Conservation (phyloP, 352 stramenopile genomes). For the Globisporangium heterothallicum region DNA sequence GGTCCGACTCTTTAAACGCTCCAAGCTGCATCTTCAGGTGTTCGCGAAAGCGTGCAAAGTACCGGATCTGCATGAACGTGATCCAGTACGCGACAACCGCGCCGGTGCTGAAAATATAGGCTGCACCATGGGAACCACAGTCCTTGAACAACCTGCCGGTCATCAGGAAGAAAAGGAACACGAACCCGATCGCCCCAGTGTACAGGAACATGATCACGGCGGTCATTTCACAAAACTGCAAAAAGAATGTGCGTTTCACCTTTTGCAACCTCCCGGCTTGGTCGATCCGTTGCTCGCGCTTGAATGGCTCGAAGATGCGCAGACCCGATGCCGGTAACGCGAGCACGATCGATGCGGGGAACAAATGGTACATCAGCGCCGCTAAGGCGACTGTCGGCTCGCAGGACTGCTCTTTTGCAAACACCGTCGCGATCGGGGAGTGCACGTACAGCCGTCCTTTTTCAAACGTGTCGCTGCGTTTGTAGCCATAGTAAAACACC, state of each 20-base stretch:
- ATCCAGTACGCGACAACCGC: constrained; percentile 51
- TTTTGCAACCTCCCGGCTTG: constrained; percentile 54
- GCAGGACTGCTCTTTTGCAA: constrained; percentile 35
- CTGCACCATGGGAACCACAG: constrained; percentile 33
- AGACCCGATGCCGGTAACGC: constrained; percentile 60
- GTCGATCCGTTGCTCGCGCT: constrained; percentile 60
- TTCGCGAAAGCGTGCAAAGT: constrained; percentile 74
- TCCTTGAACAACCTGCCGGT: constrained; percentile 49
- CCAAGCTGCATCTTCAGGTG: constrained; percentile 84
- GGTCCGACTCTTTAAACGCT: constrained; percentile 75
- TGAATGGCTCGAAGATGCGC: constrained; percentile 64
- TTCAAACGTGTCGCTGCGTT: constrained; percentile 21
- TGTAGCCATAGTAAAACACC: constrained; percentile 55
- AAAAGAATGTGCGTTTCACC: constrained; percentile 70
- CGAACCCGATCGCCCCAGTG: constrained; percentile 34
- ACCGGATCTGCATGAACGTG: constrained; percentile 59
- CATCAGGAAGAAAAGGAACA: constrained; percentile 52
- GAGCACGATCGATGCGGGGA: constrained; percentile 55
- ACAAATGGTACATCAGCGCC: constrained; percentile 64
- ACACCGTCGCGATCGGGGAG: constrained; percentile 33
- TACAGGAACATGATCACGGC: constrained; percentile 53
- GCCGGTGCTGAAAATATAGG: constrained; percentile 43
- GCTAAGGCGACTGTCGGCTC: constrained; percentile 47
- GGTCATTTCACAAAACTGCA: constrained; percentile 74
- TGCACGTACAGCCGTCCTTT: constrained; percentile 39